phyloP scores from a whole-genome alignment of 345 rosid species.

The Acer saccharum region DNA sequence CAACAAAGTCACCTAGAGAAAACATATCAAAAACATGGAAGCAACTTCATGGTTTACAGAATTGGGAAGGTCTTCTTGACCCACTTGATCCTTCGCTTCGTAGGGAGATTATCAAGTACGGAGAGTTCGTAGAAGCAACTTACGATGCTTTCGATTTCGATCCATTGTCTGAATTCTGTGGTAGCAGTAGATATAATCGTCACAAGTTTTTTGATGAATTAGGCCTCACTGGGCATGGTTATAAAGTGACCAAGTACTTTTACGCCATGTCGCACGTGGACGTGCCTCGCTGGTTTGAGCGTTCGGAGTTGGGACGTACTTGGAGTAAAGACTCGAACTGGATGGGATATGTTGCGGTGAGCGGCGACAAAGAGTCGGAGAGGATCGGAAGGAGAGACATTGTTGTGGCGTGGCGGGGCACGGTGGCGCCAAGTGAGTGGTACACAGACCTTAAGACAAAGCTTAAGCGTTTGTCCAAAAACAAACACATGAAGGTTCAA shows the following conservation, averaged over 20 bases:
- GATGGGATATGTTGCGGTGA: constrained; percentile 67
- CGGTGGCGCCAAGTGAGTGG: constrained; percentile 71
- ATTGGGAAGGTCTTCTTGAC: constrained; percentile 55
- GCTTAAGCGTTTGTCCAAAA: constrained; percentile 34
- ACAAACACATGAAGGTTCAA: constrained; percentile 47
- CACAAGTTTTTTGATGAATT: constrained; percentile 52
- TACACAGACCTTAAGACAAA: constrained; percentile 46
- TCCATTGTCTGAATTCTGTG: constrained; percentile 59
- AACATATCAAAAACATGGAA: constrained; percentile 50
- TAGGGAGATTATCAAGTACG: constrained; percentile 58
- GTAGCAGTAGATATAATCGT: constrained; percentile 59
- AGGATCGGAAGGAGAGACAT: constrained; percentile 64
- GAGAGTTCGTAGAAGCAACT: constrained; percentile 58
- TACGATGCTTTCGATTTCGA: constrained; percentile 68
- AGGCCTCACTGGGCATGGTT: constrained; percentile 52
- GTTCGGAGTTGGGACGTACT: constrained; percentile 36
- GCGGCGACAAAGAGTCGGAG: constrained; percentile 41
- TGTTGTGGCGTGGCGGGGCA: constrained; percentile 69
- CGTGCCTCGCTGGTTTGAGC: constrained; percentile 59
- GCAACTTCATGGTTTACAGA: constrained; percentile 44
- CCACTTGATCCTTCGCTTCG: constrained; percentile 60
- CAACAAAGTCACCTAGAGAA: constrained; percentile 56
- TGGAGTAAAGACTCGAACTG: constrained; percentile 84
- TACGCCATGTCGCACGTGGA: constrained; percentile 70
- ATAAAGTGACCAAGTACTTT: constrained; percentile 53